These are phyloP conservation scores for Cyberlindnera xishuangbannaensis DNA, from an alignment of 805 yeast species.

Conservation along the genomic window DNA sequence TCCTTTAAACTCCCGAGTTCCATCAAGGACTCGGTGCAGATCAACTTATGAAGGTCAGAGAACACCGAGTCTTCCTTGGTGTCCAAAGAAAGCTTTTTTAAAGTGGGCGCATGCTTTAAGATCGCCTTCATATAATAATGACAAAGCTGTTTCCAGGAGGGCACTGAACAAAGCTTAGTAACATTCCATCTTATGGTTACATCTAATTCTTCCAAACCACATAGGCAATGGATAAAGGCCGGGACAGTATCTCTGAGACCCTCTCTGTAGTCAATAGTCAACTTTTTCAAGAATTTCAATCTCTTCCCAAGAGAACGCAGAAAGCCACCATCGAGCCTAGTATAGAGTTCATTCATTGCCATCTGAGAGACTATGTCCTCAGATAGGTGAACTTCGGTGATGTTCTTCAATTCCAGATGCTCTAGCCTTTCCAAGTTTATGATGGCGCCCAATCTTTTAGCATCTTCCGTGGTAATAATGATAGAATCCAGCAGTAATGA, in stretches of 20 bases:
- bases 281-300: conserved; percentile 23
- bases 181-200: conserved; percentile 36
- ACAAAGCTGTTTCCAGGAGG: conserved; percentile 21
- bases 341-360: conserved; percentile 12
- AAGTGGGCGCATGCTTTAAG: conserved; percentile 14
- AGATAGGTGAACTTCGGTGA: conserved; percentile 31
- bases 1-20: conserved; percentile 18
- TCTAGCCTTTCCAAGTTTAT: conserved; percentile 16
- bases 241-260: conserved; percentile 36
- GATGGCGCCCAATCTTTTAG: conserved; percentile 6
- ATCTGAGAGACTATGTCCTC: conserved; percentile 11
- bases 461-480: conserved; percentile 13
- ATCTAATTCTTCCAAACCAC: conserved; percentile 32
- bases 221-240: conserved; percentile 25
- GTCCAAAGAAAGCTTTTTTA: conserved; percentile 35
- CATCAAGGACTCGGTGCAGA: conserved; percentile 21
- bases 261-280: conserved; percentile 38
- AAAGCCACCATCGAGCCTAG: conserved; percentile 22
- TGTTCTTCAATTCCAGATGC: conserved; percentile 29
- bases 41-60: conserved; percentile 27
- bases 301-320: conserved; percentile 23
- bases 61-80: conserved; percentile 33
- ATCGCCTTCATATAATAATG: conserved; percentile 17
- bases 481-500: conserved; percentile 16
- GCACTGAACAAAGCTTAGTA: conserved; percentile 24